Conservation (phyloP, 2,329 filamentous ascomycete species). For the Geosmithia flava region DNA sequence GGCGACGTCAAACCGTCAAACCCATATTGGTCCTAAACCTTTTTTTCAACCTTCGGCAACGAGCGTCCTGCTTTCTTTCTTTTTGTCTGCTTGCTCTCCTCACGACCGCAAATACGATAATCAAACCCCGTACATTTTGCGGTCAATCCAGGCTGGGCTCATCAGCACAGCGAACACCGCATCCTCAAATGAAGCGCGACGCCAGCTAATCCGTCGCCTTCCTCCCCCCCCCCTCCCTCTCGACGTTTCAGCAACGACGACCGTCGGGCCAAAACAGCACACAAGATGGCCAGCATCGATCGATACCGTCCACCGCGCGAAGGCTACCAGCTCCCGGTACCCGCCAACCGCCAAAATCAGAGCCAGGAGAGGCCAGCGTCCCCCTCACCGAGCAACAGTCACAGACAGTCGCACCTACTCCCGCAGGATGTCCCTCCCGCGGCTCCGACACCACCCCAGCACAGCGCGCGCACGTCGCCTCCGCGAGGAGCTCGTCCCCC, state of each 20-base stretch:
- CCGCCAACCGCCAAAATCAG: background rate
- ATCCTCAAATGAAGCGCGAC: background rate
- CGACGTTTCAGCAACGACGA: background rate
- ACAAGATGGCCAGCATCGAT: slow-evolving; percentile 48
- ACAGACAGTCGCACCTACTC: slow-evolving; percentile 11
- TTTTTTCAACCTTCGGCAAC: too few species aligned
- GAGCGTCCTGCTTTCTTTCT: too few species aligned
- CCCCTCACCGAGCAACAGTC: background rate
- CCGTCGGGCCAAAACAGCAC: too few species aligned
- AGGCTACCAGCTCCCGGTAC: slow-evolving; percentile 40
- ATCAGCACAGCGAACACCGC: background rate
- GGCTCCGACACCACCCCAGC: slow-evolving; percentile 47
- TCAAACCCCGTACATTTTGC: too few species aligned
- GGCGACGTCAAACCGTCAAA: background rate
- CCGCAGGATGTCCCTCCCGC: slow-evolving; percentile 44
- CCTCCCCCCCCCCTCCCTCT: background rate
- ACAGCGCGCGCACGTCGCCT: slow-evolving; percentile 41
- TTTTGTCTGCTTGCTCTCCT: background rate
- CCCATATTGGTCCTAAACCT: too few species aligned
- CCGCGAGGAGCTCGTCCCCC: slow-evolving; percentile 32
- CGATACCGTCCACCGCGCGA: slow-evolving; percentile 44
- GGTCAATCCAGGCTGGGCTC: background rate
- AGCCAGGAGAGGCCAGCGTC: background rate
- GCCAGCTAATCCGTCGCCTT: background rate
- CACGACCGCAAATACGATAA: background rate